A percentile compares a stretch with the other conserved stretches of the same genome.
These are phyloP conservation scores for Gossypium arboreum DNA, from an alignment of 345 rosid genomes.

Conservation along the genomic window DNA sequence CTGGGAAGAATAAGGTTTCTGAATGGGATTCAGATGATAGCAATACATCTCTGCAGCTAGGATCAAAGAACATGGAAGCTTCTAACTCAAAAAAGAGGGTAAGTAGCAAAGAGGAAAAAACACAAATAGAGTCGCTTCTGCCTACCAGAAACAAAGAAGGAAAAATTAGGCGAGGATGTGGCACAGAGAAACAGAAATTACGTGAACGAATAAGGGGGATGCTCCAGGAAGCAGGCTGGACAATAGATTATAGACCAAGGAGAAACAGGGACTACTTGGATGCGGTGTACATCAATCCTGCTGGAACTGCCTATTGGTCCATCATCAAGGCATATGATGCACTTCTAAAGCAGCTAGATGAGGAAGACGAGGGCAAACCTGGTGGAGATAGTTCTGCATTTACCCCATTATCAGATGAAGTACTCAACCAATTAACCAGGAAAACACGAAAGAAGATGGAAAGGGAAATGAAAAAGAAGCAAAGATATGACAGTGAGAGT, in stretches of 20 bases:
- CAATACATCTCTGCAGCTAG: constrained; percentile 38
- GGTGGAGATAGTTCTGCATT: constrained; percentile 43
- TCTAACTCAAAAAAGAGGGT: constrained; percentile 28
- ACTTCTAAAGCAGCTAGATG: constrained; percentile 61
- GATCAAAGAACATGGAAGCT: constrained; percentile 35
- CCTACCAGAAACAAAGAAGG: constrained; percentile 41
- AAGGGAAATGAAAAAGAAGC: constrained; percentile 52
- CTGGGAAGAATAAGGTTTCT: constrained; percentile 37
- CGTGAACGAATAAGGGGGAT: constrained; percentile 78
- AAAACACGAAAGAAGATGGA: constrained; percentile 69
- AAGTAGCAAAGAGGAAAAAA: constrained; percentile 39
- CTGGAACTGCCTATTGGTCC: constrained; percentile 94
- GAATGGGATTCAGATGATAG: constrained; percentile 47
- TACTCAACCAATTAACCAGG: constrained; percentile 57
- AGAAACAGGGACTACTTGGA: constrained; percentile 77
- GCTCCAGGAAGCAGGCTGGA: constrained; percentile 93
- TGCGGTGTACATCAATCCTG: constrained; percentile 86
- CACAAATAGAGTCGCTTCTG: constrained; percentile 33
- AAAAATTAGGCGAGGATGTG: constrained; percentile 72
- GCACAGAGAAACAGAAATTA: constrained; percentile 89
- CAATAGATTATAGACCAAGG: constrained; percentile 83
- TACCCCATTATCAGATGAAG: constrained; percentile 65
- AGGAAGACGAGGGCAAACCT: constrained; percentile 36
- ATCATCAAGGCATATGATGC: constrained; percentile 92
- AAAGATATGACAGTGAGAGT: constrained; percentile 36